Conservation (phyloP, 2,329 filamentous ascomycete species). For the Ustulina deusta region DNA sequence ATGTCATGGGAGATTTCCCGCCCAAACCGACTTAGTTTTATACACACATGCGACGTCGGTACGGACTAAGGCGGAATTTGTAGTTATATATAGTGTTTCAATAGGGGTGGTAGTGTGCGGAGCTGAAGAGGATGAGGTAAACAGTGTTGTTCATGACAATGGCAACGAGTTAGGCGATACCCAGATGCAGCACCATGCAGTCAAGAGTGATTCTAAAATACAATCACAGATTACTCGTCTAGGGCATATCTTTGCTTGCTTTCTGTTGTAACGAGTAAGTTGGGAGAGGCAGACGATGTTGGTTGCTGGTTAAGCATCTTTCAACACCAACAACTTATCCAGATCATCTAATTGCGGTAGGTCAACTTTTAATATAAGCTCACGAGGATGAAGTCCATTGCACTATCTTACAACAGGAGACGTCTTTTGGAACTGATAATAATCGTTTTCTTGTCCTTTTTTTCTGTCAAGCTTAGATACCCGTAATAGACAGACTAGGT, state of each 20-base stretch:
- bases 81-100: background rate
- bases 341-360: background rate
- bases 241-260: background rate
- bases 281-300: background rate
- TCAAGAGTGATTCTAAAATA: too few species aligned
- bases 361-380: too few species aligned
- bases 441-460: background rate
- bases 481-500: too few species aligned
- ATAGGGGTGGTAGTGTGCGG: background rate
- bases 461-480: background rate
- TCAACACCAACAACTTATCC: background rate
- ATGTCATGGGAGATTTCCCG: background rate
- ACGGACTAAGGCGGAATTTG: constrained; percentile 12
- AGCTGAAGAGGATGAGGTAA: background rate
- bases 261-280: background rate
- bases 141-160: background rate
- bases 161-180: too few species aligned
- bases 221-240: too few species aligned
- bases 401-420: background rate
- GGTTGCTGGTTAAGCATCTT: background rate
- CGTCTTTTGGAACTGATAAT: background rate
- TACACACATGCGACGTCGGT: background rate
- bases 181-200: background rate
- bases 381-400: background rate
- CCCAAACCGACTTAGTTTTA: background rate